Base-by-base conservation (phyloP, 768 basidiomycete species). In the Russula ochroleuca region DNA sequence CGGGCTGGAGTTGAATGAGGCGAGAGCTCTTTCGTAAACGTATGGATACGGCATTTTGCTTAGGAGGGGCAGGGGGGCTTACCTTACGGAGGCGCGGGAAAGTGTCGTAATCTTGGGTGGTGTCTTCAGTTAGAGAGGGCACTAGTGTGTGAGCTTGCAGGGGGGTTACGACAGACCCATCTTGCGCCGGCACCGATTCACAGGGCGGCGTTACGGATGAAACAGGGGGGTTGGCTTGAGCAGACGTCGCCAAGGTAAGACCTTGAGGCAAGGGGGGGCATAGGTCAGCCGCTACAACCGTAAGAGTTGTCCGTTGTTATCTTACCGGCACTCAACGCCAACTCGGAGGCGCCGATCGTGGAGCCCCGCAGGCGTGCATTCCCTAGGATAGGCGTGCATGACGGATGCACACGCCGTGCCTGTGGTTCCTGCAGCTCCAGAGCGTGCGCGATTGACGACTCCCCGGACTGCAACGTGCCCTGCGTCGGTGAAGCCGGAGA, bases 1-100 rank as follows among this genome's bases (percentile, higher is more conserved):
- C 40, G 11, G 63, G 59, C n/a, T 65, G 64, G 3, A 65, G 59
- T 59, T 65, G 59, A 25, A 49, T 23, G 21, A 52, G 47, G 31
- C 19, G 45, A 55, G 40, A 33, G 11, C 6, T 19, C 19, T 52
- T 47, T 38, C 62, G 51, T 63, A 59, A 64, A 23, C 28, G 45
- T n/a, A 15, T 23, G 33, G 3, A 25, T 54, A 59, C 45, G 57
- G 57, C 57, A 54, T 54, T n/a, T n/a, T 3, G 19, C 14, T 51
- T 9, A 33, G 14, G 31, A 40, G 51, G 57, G 28, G 40, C 11
- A 56, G 35, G 59, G 40, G 6, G 3, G 31, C 64, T 61, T 43
- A 65, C 64, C 53, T 61, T 65, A 51, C 59, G 64, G 48, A 61
- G 59, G 23, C 64, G 64, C 54, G 64, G 64, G 53, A 65, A 49